phyloP scores from a whole-genome alignment of 371 early-diverging fungal species.

The Mortierella sp. region DNA sequence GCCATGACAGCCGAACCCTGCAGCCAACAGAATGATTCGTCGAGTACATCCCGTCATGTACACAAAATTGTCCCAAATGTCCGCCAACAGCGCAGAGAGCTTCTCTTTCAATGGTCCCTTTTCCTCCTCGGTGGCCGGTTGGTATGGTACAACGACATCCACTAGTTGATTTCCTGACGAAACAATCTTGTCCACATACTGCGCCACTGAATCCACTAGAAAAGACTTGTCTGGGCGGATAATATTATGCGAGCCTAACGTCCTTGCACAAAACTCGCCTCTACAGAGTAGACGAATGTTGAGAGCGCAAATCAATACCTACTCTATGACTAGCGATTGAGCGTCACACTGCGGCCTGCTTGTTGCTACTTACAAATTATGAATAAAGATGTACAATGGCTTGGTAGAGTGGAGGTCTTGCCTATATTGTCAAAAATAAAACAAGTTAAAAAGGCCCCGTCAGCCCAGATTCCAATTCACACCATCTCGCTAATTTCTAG shows the following conservation, averaged over 20 bases:
- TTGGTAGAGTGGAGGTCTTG: slow-evolving; percentile 28
- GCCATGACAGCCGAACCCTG: slow-evolving; percentile 44
- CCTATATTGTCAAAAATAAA: slow-evolving; percentile 9
- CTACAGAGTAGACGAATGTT: too few relatives aligned
- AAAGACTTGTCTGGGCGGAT: slow-evolving; percentile 43
- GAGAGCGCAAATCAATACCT: too few relatives aligned
- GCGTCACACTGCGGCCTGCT: too few relatives aligned
- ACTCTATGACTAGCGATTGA: too few relatives aligned
- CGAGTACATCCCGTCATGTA: slow-evolving; percentile 25
- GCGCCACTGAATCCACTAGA: slow-evolving; percentile 36
- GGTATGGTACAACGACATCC: slow-evolving; percentile 39
- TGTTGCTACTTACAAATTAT: slow-evolving; percentile 47
- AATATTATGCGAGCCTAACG: slow-evolving; percentile 38
- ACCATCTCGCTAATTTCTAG: too few relatives aligned
- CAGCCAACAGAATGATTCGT: slow-evolving; percentile 32
- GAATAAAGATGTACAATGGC: slow-evolving; percentile 46
- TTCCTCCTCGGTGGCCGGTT: slow-evolving; percentile 48
- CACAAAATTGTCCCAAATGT: slow-evolving; percentile 51
- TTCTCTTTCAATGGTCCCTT: slow-evolving; percentile 35
- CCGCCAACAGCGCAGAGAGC: slow-evolving; percentile 28
- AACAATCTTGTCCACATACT: slow-evolving; percentile 47
- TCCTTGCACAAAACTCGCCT: slow-evolving; percentile 45
- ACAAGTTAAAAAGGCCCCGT: too few relatives aligned
- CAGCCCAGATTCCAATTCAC: not conserved
- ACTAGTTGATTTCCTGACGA: slow-evolving; percentile 32